Conservation (phyloP, 2,329 filamentous ascomycete species). For the Fonsecaea pugnacius region DNA sequence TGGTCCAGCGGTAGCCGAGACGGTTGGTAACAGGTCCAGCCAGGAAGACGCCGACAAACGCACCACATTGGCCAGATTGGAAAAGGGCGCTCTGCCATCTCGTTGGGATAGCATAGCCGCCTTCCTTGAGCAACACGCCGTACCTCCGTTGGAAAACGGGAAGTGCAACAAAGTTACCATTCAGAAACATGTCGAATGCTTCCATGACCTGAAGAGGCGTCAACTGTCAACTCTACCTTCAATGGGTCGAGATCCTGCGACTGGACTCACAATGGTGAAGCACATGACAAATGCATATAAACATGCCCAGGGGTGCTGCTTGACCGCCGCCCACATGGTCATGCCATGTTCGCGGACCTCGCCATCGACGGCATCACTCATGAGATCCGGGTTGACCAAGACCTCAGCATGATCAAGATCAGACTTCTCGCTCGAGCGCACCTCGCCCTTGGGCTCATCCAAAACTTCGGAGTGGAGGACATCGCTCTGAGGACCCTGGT, state of each 20-base stretch:
- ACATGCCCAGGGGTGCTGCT: conserved; percentile 57
- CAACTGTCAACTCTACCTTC: conserved; percentile 13
- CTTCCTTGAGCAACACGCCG: conserved; percentile 47
- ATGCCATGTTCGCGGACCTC: conserved; percentile 60
- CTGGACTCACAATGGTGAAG: conserved; percentile 58
- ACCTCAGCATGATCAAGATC: conserved; percentile 45
- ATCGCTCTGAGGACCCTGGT: not conserved
- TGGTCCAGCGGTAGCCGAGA: conserved; percentile 66
- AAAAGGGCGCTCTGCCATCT: conserved; percentile 65
- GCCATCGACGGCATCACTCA: conserved; percentile 60
- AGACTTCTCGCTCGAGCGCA: conserved; percentile 12
- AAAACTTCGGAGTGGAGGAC: not conserved
- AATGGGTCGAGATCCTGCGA: conserved; percentile 26
- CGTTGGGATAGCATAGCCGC: conserved; percentile 51
- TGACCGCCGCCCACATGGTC: conserved; percentile 55
- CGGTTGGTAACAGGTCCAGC: conserved; percentile 64
- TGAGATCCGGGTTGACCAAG: conserved; percentile 44
- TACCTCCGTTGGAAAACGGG: conserved; percentile 52
- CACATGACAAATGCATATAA: conserved; percentile 62
- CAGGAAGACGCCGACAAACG: conserved; percentile 63
- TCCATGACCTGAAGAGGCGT: conserved; percentile 62
- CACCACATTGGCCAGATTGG: conserved; percentile 60
- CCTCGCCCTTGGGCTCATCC: not conserved
- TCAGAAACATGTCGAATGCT: conserved; percentile 66
- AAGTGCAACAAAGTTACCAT: conserved; percentile 62